Percentiles rank a stretch among this genome's conserved stretches.
phyloP scores from a whole-genome alignment of 202 grass and related monocot genomes.

The Elaeis oleifera region DNA sequence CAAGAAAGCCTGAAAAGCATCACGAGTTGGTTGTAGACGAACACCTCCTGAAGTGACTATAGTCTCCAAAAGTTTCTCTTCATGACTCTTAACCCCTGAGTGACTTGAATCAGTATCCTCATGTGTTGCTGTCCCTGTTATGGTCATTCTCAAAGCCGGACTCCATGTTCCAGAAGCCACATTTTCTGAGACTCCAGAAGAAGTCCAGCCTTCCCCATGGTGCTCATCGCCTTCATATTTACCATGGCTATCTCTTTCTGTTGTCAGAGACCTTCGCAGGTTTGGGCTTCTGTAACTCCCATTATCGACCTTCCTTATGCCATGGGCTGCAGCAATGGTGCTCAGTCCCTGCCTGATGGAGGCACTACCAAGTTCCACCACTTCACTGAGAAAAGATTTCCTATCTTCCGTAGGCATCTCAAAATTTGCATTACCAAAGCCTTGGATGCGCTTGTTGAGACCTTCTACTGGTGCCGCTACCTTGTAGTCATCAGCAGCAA shows the following conservation, averaged over 20 bases:
- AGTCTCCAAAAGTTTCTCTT: slow-evolving; percentile 88
- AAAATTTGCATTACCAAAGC: slow-evolving; percentile 93
- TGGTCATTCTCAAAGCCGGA: slow-evolving; percentile 25
- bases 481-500: slow-evolving; percentile 77
- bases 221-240: slow-evolving; percentile 58
- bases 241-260: slow-evolving; percentile 63
- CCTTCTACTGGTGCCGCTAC: slow-evolving; percentile 38
- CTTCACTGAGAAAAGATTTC: slow-evolving; percentile 82
- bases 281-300: slow-evolving; percentile 73
- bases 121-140: slow-evolving; percentile 33
- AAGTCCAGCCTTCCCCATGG: slow-evolving; percentile 42
- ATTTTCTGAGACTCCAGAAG: slow-evolving; percentile 52
- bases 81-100: slow-evolving; percentile 56
- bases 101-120: slow-evolving; percentile 59
- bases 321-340: slow-evolving; percentile 70
- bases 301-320: slow-evolving; percentile 69
- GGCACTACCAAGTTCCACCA: slow-evolving; percentile 81
- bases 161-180: slow-evolving; percentile 59
- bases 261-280: slow-evolving; percentile 71
- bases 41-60: slow-evolving; percentile 82
- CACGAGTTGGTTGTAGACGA: slow-evolving; percentile 83
- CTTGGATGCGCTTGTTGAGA: slow-evolving; percentile 92
- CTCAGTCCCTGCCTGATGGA: slow-evolving; percentile 86
- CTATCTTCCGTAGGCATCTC: slow-evolving; percentile 65
- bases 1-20: slow-evolving; percentile 76